phyloP scores from a whole-genome alignment of 768 basidiomycete genomes.

The Suillus discolor region DNA sequence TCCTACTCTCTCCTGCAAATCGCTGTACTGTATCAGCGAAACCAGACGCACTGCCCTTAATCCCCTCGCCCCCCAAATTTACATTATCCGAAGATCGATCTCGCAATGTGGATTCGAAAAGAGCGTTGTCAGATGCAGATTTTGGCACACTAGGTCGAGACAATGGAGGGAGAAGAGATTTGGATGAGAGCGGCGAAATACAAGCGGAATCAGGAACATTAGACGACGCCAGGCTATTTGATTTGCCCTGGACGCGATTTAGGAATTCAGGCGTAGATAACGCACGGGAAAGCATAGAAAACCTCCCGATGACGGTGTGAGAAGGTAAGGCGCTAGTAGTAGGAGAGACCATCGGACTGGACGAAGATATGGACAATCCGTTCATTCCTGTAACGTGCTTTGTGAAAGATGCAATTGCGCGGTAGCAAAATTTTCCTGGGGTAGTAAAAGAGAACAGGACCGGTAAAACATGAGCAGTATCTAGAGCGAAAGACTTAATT shows the following conservation, averaged over 20 bases:
- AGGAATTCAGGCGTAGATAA: constrained; percentile 13
- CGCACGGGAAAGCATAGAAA: constrained; percentile 6
- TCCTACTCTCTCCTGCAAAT: constrained; percentile 61
- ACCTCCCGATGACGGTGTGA: constrained; percentile 5
- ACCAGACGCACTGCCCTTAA: constrained; percentile 19
- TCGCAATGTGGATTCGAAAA: background rate
- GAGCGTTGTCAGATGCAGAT: constrained; percentile 15
- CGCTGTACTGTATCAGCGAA: constrained; percentile 20
- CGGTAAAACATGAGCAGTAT: constrained; percentile 72
- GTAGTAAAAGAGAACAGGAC: constrained; percentile 76
- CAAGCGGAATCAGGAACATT: background rate
- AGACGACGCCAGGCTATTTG: background rate
- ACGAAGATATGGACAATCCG: constrained; percentile 14
- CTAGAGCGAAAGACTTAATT: constrained; percentile 36
- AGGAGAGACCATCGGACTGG: constrained; percentile 14
- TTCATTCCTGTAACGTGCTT: constrained; percentile 62
- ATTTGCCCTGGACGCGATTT: constrained; percentile 3
- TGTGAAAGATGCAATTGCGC: constrained; percentile 72
- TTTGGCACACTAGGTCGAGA: constrained; percentile 18
- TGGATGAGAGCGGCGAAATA: constrained; percentile 5
- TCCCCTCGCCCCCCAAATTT: constrained; percentile 22
- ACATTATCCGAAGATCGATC: constrained; percentile 8
- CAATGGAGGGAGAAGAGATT: constrained; percentile 10
- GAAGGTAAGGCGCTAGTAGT: constrained; percentile 4
- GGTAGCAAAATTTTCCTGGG: constrained; percentile 79